Conservation (phyloP, 257 asterid genomes). For the Solanum ossicruentum region DNA sequence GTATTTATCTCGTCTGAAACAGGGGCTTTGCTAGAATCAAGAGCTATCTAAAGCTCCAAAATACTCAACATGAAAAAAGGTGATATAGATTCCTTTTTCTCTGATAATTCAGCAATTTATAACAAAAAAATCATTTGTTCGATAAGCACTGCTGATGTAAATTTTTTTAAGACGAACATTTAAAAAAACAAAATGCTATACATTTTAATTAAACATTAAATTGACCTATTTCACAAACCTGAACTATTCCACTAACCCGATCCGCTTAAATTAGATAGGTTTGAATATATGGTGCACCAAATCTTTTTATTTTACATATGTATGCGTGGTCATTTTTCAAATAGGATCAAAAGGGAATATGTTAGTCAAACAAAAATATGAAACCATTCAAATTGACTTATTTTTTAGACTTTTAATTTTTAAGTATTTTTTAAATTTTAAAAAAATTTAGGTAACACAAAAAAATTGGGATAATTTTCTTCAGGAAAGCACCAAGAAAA, state of each 20-base stretch:
- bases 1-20: not conserved
- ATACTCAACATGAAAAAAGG: not conserved
- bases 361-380: no score
- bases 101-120: not conserved
- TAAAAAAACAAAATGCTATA: not conserved
- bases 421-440: no score
- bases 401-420: no score
- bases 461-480: no score
- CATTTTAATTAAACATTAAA: not conserved
- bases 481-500: no score
- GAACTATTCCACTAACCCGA: not conserved
- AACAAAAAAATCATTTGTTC: not conserved
- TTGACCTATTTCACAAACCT: not conserved
- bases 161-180: not conserved
- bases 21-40: not conserved
- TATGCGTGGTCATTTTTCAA: no score
- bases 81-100: not conserved
- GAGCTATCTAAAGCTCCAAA: not conserved
- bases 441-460: no score
- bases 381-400: no score
- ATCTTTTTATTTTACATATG: no score
- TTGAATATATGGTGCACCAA: no score
- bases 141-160: not conserved
- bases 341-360: no score
- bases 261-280: not conserved